Evolutionary conservation across 164 flowering plant species (phyloP), one percentile per base, ranked within the genome.

Genomic region (Cinnamomum chago): DNA sequence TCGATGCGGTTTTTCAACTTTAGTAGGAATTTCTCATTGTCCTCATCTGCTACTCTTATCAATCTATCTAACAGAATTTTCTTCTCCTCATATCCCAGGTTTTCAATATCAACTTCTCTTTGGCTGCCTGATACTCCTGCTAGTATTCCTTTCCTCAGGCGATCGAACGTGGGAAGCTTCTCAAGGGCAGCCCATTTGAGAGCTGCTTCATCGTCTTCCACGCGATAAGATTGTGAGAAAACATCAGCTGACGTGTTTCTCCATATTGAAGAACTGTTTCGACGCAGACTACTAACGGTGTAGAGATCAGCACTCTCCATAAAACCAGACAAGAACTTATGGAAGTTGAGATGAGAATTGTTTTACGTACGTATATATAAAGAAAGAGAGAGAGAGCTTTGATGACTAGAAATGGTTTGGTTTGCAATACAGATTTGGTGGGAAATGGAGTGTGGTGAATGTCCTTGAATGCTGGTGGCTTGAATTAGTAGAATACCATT

Each of bases 11-110:
- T 70, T 81, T 82, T 90, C 75, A 90, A 90, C 85, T 90, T 88
- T 58, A 81, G 58, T 76, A 91, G 81, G 83, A 88, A 87, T 76
- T 80, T 83, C 82, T 87, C 93, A 74, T 91, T 88, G 71, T 86
- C 92, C 50, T 88, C 85, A 67, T 87, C 93, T 0, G 90, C 91
- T 68, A 80, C 82, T 67, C 76, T 83, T 0, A 90, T 79, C 40
- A 91, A 78, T 72, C 88, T 87, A 40, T 91, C 92, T 35, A 90
- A 25, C 76, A 90, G 60, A 22, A 25, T 67, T 62, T 74, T 80
- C 75, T 76, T 85, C 50, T 88, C 90, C 50, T 73, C 76, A n/a
- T 71, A 68, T 24, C 84, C 88, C 71, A 85, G 85, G 70, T 62
- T 72, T 1, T 78, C 28, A n/a, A 86, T 75, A 51, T 85, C 84